Base-by-base conservation (phyloP, 345 rosid species). In the Salix suchowensis region DNA sequence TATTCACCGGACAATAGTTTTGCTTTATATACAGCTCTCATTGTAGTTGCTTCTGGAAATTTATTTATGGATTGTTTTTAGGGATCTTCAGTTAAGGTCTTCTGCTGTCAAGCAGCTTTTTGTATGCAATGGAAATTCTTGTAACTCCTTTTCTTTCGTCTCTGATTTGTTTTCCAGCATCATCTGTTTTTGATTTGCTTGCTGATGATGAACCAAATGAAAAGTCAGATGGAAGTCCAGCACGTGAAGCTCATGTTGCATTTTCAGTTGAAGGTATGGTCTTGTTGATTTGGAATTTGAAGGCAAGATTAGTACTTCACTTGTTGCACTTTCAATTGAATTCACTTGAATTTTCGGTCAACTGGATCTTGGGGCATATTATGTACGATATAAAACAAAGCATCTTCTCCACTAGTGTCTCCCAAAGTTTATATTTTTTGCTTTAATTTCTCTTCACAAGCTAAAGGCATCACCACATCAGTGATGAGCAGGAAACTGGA, bases 191-290 rank as follows among this genome's bases (percentile, higher is more conserved):
- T 79, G 97, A 92, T 83, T 81, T 94, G 90, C 86, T 94, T 77
- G 88, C 77, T 79, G 94, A 89, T 83, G 93, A 87, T 83, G 89
- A 80, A 69, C 58, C 84, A 60, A 84, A 81, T 76, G 79, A 37
- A 82, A 67, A 71, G 55, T 72, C 74, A 52, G 87, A 80, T 73
- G 80, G 72, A 74, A 65, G 71, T 83, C 84, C 86, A 65, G 84
- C 71, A 61, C 77, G 72, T 77, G 98, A 94, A 82, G 79, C 89
- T 77, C 93, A 94, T 81, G 89, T 88, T 84, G 92, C 98, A 70
- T 91, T 94, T 82, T 90, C 98, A 85, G 86, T 92, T 74, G 89
- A 89, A 80, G 98, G 98, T 94, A 88, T 71, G 73, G 14, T 60
- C 72, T 44, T 62, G 48, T 42, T 72, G 39, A 24, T 68, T 58